Conservation (phyloP, 257 asterid genomes). For the Solanum okadae region DNA sequence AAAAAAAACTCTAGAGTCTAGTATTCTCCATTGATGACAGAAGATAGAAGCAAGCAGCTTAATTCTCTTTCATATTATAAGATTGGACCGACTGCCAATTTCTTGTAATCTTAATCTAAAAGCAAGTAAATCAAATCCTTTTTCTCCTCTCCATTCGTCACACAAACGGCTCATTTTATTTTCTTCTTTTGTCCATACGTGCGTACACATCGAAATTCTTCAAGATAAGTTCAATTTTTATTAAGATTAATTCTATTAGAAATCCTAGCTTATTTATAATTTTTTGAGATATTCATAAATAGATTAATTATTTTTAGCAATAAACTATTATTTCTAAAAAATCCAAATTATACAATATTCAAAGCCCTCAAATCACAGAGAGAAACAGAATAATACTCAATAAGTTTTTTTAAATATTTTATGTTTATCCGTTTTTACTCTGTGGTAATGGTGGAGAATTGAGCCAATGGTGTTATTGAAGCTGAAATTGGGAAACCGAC, state of each 20-base stretch:
- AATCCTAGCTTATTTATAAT: too few relatives aligned
- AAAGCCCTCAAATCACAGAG: neutral
- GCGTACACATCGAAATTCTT: neutral
- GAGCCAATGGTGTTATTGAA: neutral
- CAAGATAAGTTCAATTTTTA: neutral
- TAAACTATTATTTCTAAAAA: too few relatives aligned
- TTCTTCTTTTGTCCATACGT: neutral
- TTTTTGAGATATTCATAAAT: neutral
- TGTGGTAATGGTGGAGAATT: neutral
- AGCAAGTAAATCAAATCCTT: neutral
- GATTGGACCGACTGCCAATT: neutral
- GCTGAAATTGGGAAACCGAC: neutral
- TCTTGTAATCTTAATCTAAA: neutral
- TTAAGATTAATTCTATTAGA: too few relatives aligned
- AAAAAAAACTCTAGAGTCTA: neutral
- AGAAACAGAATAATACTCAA: neutral
- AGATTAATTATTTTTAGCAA: neutral
- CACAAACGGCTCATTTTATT: neutral
- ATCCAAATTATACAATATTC: neutral
- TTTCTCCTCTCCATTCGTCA: neutral
- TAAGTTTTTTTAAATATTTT: neutral
- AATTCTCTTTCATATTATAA: neutral
- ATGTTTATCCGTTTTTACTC: neutral
- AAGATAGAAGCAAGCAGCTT: neutral
- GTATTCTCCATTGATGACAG: neutral